Conservation (phyloP, 306 rosid genomes). For the Acacia acuminata region DNA sequence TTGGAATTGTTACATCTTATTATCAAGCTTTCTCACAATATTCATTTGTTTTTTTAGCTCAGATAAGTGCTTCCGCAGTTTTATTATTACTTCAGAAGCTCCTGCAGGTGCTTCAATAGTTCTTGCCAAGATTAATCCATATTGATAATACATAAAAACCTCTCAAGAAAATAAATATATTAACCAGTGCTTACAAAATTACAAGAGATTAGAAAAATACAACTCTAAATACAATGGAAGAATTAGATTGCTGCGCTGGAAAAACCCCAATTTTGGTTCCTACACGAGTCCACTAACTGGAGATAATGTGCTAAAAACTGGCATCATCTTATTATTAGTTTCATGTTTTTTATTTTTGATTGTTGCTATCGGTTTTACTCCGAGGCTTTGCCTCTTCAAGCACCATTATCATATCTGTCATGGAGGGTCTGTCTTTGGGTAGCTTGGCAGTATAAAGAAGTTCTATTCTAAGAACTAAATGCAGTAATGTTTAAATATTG, state of each 20-base stretch:
- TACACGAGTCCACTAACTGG: conserved; percentile 79
- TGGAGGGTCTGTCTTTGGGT: conserved; percentile 90
- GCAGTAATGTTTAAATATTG: conserved; percentile 32
- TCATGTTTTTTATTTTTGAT: conserved; percentile 39
- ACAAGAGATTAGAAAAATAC: conserved; percentile 12
- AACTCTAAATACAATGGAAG: conserved; percentile 42
- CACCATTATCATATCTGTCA: conserved; percentile 71
- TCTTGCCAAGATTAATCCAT: conserved; percentile 32
- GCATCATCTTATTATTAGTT: conserved; percentile 59
- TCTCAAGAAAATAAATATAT: conserved; percentile 21
- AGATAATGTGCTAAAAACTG: conserved; percentile 71
- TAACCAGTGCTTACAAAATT: conserved; percentile 44
- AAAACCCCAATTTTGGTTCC: conserved; percentile 33
- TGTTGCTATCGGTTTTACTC: conserved; percentile 71
- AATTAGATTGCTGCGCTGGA: conserved; percentile 20
- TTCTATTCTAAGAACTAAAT: conserved; percentile 83
- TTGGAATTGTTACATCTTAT: no score
- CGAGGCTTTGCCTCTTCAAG: conserved; percentile 97
- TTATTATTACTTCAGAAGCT: no score
- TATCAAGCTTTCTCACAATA: neutral
- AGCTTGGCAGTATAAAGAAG: conserved; percentile 84
- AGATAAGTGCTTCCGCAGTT: neutral
- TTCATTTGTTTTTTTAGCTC: no score
- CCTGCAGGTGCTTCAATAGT: neutral
- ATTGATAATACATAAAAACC: conserved; percentile 28